A percentile compares a stretch with the other conserved stretches of the same genome.
Evolutionary conservation across 2,329 filamentous ascomycete genomes (phyloP).

Genomic region (Chaetomiaceae sp.): DNA sequence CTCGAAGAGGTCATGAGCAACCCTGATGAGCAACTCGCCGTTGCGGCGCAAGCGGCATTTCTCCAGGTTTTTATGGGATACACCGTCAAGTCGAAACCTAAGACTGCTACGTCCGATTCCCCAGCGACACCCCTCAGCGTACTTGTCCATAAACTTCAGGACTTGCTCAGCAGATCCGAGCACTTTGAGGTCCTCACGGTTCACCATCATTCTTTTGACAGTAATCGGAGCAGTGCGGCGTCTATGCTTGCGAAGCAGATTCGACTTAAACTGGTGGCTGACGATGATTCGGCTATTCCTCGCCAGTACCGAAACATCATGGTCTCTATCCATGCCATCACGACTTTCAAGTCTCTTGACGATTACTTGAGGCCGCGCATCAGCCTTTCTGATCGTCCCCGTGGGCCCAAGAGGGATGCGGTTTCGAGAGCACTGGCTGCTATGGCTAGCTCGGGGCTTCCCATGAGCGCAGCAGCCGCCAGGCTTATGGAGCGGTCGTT

Average conservation of each 20-base stretch:
- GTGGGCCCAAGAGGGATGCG: conserved; percentile 58
- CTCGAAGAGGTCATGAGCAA: conserved; percentile 79
- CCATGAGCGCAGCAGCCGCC: conserved; percentile 45
- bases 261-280: conserved; percentile 79
- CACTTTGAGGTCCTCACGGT: conserved; percentile 98
- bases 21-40: conserved; percentile 56
- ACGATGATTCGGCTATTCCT: conserved; percentile 87
- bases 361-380: conserved; percentile 93
- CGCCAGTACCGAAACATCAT: conserved; percentile 87
- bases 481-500: conserved; percentile 44
- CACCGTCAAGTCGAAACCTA: conserved; percentile 59
- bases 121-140: conserved; percentile 83
- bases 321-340: conserved; percentile 97
- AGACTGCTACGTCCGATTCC: conserved; percentile 61
- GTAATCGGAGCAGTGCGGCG: conserved; percentile 81
- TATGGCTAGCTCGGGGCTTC: conserved; percentile 67
- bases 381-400: conserved; percentile 69
- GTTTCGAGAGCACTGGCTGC: conserved; percentile 68
- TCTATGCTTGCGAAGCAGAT: conserved; percentile 98
- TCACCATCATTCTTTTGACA: conserved; percentile 86
- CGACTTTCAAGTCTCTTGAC: conserved; percentile 93
- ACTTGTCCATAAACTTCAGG: conserved; percentile 89
- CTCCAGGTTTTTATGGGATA: conserved; percentile 88
- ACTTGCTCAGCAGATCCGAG: conserved; percentile 91
- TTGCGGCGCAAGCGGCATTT: conserved; percentile 74